Evolutionary conservation across 108 stramenopile species (phyloP), one percentile per base, ranked within the genome.

Genomic region (Cyclostephanos tholiformis): DNA sequence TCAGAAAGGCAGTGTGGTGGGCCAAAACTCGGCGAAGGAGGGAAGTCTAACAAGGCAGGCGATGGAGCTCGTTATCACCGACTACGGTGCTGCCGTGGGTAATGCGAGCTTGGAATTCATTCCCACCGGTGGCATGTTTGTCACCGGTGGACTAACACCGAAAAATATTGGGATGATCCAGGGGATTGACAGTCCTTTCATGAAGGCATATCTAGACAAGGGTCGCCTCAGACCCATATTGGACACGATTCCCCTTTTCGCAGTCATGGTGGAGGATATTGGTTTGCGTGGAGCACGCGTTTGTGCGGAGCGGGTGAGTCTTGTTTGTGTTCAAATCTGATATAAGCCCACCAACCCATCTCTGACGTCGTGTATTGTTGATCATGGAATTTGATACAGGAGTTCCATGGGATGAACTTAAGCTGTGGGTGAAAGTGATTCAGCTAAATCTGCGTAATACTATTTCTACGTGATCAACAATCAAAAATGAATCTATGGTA

Each of bases 101-200:
- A 85, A 80, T 65, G 85, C 89, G 50, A 92, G 82, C 9, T 82
- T 99, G 71, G 97, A 97, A 67, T 97, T 77, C 64, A 88, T 98
- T 63, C 98, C 98, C 2, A 89, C 87, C 27, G 97, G 97, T 64
- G 98, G 98, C 11, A 71, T 99, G 56, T 99, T 90, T 82, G 82
- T 99, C 20, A 89, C 96, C 2, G 98, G 98, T 7, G 98, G 97
- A 8, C 79, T 99, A 62, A 97, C 98, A 12, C 94, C 94, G n/a
- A 99, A 99, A 82, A 96, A 97, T 67, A 85, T 98, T 25, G 56
- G 80, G 39, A 82, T 79, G 65, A 94, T 97, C 48, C 38, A 92
- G 67, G 95, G 95, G 29, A 56, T 80, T 25, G 87, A 97, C 55
- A 87, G 87, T 22, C 79, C 79, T 16, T 99, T 99, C 62, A 89